Evolutionary conservation across 441 rosid species (phyloP).

Genomic region (Syzygium syzygioides): DNA sequence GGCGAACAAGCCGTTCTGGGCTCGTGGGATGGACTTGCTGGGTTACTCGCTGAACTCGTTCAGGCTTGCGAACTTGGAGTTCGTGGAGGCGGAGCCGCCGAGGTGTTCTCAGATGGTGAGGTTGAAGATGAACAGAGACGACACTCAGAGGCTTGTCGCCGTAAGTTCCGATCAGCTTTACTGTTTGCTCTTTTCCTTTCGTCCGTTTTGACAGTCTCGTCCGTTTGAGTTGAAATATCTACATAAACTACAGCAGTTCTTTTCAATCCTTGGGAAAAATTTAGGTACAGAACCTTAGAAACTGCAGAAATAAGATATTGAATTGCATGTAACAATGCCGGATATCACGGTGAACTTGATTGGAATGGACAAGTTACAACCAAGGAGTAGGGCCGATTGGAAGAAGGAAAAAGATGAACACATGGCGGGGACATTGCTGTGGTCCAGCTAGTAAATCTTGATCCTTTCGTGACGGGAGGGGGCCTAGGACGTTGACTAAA

Average conservation of each 20-base stretch:
- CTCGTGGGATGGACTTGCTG: conserved; percentile 76
- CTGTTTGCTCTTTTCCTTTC: background rate
- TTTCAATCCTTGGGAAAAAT: background rate
- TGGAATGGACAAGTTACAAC: no score
- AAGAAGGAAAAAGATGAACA: background rate
- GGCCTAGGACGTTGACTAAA: background rate
- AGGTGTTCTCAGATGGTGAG: conserved; percentile 53
- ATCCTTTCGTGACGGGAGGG: background rate
- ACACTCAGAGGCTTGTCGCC: conserved; percentile 40
- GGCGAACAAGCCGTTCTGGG: conserved; percentile 72
- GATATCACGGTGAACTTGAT: no score
- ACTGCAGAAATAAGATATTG: no score
- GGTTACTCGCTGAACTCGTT: conserved; percentile 84
- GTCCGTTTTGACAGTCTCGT: background rate
- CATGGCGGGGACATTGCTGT: background rate
- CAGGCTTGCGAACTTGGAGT: conserved; percentile 49
- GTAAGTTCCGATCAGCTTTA: background rate
- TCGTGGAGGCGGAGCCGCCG: conserved; percentile 36
- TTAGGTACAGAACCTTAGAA: no score
- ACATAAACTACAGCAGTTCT: no score
- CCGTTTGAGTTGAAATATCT: no score
- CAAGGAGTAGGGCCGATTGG: background rate
- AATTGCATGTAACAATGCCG: no score
- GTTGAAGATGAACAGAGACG: conserved; percentile 36
- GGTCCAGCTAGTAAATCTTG: background rate